phyloP scores from a whole-genome alignment of 257 asterid genomes.

The Scutellaria galericulata region DNA sequence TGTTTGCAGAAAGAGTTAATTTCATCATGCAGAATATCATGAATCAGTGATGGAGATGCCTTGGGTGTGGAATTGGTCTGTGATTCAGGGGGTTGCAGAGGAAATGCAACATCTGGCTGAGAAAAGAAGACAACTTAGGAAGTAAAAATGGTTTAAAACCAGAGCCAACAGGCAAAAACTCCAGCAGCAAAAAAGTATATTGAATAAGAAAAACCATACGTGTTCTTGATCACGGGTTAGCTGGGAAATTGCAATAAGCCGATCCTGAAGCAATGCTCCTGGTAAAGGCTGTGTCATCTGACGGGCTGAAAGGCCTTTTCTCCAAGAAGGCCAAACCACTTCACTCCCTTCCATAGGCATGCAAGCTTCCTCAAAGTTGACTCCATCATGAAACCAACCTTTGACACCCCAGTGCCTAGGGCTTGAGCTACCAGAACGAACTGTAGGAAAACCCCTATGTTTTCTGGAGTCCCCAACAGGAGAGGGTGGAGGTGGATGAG shows the following conservation, averaged over 20 bases:
- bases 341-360: conserved; percentile 87
- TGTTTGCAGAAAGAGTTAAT: conserved; percentile 88
- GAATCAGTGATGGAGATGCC: conserved; percentile 66
- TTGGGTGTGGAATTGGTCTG: conserved; percentile 57
- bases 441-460: conserved; percentile 93
- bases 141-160: conserved; percentile 15
- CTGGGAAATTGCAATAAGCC: conserved; percentile 91
- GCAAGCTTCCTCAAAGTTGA: conserved; percentile 83
- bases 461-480: conserved; percentile 90
- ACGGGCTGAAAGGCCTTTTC: conserved; percentile 81
- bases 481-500: conserved; percentile 97
- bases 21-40: conserved; percentile 80
- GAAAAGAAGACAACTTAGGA: conserved; percentile 38
- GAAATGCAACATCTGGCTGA: conserved; percentile 97
- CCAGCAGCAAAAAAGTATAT: conserved; percentile 28
- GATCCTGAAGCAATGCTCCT: conserved; percentile 93
- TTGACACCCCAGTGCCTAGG: conserved; percentile 99
- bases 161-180: not conserved
- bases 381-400: conserved; percentile 97
- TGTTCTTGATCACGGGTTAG: conserved; percentile 97
- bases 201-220: conserved; percentile 47
- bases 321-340: conserved; percentile 98
- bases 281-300: conserved; percentile 90
- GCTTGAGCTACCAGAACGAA: conserved; percentile 99
- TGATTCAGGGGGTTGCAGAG: conserved; percentile 84